Percentiles rank a stretch among this genome's conserved stretches.
Conservation (phyloP, 1,284 basidiomycete species). For the Trametes polyzona region DNA sequence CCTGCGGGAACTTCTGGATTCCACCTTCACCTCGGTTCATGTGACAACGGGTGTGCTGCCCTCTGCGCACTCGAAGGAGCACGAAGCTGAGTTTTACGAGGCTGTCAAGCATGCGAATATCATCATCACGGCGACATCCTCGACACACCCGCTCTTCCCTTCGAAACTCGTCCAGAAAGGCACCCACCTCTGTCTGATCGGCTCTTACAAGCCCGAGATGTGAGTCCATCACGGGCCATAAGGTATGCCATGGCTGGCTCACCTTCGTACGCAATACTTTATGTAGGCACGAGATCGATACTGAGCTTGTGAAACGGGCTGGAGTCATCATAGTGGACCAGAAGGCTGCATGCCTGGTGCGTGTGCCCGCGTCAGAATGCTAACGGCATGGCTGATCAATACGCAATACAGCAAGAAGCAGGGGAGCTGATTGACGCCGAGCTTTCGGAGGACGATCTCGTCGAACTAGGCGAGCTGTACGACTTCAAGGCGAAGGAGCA, state of each 20-base stretch:
- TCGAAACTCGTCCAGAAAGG: conserved; percentile 61
- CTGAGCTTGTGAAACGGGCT: conserved; percentile 54
- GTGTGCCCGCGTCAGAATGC: neutral
- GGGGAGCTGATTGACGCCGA: conserved; percentile 74
- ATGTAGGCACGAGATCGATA: conserved; percentile 63
- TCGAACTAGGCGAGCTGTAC: conserved; percentile 68
- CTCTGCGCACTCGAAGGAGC: conserved; percentile 8
- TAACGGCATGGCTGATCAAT: neutral
- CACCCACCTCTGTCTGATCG: conserved; percentile 77
- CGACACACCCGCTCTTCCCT: conserved; percentile 71
- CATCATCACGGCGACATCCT: conserved; percentile 80
- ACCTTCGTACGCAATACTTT: no score
- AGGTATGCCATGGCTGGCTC: no score
- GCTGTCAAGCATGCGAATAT: conserved; percentile 51
- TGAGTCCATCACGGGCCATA: conserved; percentile 24
- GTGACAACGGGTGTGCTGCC: conserved; percentile 30
- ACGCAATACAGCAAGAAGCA: conserved; percentile 52
- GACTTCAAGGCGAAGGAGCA: conserved; percentile 29
- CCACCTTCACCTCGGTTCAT: conserved; percentile 44
- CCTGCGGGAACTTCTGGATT: conserved; percentile 47
- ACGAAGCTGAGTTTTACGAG: conserved; percentile 24
- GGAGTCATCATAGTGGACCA: conserved; percentile 74
- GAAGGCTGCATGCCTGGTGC: conserved; percentile 57
- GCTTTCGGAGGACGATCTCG: conserved; percentile 41
- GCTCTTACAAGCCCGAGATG: conserved; percentile 86